These are phyloP conservation scores for Lachnellula willkommii DNA, from an alignment of 2,329 filamentous ascomycete species.

Conservation along the genomic window DNA sequence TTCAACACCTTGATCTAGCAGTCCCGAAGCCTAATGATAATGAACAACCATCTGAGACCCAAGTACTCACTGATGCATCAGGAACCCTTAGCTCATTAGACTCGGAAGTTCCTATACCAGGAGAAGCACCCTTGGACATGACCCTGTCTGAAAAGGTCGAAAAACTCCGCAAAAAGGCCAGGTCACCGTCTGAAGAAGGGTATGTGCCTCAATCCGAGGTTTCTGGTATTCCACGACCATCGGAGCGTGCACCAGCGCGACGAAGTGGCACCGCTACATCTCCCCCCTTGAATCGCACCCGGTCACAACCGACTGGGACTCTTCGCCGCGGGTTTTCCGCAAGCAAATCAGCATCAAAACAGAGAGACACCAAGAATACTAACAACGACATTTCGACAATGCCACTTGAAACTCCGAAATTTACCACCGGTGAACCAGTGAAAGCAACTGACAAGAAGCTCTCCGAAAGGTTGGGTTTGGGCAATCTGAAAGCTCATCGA, in stretches of 20 bases:
- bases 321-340: slow-evolving; percentile 24
- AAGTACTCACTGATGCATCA: slow-evolving; percentile 8
- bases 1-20: slow-evolving; percentile 58
- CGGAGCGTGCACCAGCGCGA: slow-evolving; percentile 24
- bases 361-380: slow-evolving; percentile 16
- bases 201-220: slow-evolving; percentile 15
- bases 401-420: slow-evolving; percentile 22
- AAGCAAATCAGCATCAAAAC: slow-evolving; percentile 18
- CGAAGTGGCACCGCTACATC: slow-evolving; percentile 23
- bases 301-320: slow-evolving; percentile 32
- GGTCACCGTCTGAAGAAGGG: slow-evolving; percentile 8
- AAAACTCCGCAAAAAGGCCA: slow-evolving; percentile 18
- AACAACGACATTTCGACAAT: slow-evolving; percentile 11
- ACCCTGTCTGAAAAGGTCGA: slow-evolving; percentile 29
- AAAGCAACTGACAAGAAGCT: slow-evolving; percentile 60
- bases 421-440: slow-evolving; percentile 24
- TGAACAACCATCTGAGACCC: slow-evolving; percentile 8
- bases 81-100: slow-evolving; percentile 5
- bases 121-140: slow-evolving; percentile 16
- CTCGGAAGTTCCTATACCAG: neutral
- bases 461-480: slow-evolving; percentile 64
- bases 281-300: slow-evolving; percentile 30
- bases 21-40: slow-evolving; percentile 28
- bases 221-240: slow-evolving; percentile 30
- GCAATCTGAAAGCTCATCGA: slow-evolving; percentile 54